Base-by-base conservation (phyloP, 139 green algal genomes). In the Chloropicon primus region DNA sequence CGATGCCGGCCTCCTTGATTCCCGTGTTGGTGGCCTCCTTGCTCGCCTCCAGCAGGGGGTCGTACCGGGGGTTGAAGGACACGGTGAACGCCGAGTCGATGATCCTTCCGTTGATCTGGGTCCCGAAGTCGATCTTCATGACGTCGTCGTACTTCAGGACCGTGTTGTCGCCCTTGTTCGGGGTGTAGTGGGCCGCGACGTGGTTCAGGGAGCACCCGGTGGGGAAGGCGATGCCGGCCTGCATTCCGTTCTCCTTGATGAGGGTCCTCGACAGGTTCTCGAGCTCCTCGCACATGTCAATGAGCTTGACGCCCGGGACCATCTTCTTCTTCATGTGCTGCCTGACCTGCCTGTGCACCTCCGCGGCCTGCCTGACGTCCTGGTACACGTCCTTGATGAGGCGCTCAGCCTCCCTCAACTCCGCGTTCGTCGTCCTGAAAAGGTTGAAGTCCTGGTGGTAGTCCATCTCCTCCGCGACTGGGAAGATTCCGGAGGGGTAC, bases 161-260 rank as follows among this genome's bases (percentile, higher is more conserved):
- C 24, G 95, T 99, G 81, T 96, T 96, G 87, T 99, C 95, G 1
- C 94, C 94, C 0, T 84, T 85, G 82, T 99, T 99, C 73, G 96
- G 96, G 21, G 96, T 98, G 90, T 90, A 99, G 87, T 99, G 96
- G 21, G 96, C 96, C 0, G 96, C 96, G 26, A 99, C 90, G 76
- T 92, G 89, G 82, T 99, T 97, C 25, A 98, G 84, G 3, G 86
- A 94, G 90, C 96, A 99, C 71, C 96, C 92, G 3, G 92, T 96
- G 75, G 90, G 91, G 83, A 96, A 96, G 72, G 91, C 91, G 53
- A 96, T 93, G 79, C 94, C 94, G 22, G 91, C 90, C 22, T 97
- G 87, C 22, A 99, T 82, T 1, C 96, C 96, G 24, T 88, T 88
- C 23, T 84, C 96, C 25, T 94, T 86, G 24, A 99, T 97, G 21